Evolutionary conservation across 2,329 filamentous ascomycete genomes (phyloP).

Genomic region (Pseudogymnoascus sp.): DNA sequence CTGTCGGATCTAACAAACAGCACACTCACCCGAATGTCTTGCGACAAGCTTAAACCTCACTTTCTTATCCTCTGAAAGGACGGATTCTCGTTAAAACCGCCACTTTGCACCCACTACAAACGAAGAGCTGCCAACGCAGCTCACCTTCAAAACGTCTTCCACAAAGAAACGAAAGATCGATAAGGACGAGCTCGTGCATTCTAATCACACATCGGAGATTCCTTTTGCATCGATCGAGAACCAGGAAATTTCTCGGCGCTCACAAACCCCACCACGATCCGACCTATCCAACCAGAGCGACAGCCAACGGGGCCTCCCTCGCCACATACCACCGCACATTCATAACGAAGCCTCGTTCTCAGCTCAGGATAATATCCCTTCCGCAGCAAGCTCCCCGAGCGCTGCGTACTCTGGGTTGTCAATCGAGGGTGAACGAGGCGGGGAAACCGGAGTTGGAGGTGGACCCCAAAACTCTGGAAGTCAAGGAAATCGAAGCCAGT

Average conservation of each 20-base stretch:
- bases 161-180: slow-evolving; percentile 68
- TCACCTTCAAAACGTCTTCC: slow-evolving; percentile 67
- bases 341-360: slow-evolving; percentile 37
- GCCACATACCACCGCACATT: slow-evolving; percentile 42
- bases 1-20: slow-evolving; percentile 1
- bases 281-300: slow-evolving; percentile 20
- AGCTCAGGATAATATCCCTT: slow-evolving; percentile 46
- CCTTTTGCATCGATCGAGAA: slow-evolving; percentile 29
- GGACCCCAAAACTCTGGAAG: slow-evolving; percentile 21
- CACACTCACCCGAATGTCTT: not conserved
- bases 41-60: not conserved
- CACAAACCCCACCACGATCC: slow-evolving; percentile 43
- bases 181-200: slow-evolving; percentile 24
- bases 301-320: slow-evolving; percentile 39
- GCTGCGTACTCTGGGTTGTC: slow-evolving; percentile 52
- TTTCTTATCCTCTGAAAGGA: slow-evolving; percentile 10
- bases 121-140: slow-evolving; percentile 45
- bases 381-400: slow-evolving; percentile 52
- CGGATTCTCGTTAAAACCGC: slow-evolving; percentile 1
- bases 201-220: slow-evolving; percentile 26
- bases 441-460: slow-evolving; percentile 23
- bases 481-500: slow-evolving; percentile 37
- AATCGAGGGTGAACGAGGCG: slow-evolving; percentile 49
- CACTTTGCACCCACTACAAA: slow-evolving; percentile 14
- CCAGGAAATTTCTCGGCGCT: slow-evolving; percentile 43